A percentile compares a stretch with the other conserved stretches of the same genome.
phyloP scores from a whole-genome alignment of 2,329 filamentous ascomycete species.

The Epichloe uncinata region DNA sequence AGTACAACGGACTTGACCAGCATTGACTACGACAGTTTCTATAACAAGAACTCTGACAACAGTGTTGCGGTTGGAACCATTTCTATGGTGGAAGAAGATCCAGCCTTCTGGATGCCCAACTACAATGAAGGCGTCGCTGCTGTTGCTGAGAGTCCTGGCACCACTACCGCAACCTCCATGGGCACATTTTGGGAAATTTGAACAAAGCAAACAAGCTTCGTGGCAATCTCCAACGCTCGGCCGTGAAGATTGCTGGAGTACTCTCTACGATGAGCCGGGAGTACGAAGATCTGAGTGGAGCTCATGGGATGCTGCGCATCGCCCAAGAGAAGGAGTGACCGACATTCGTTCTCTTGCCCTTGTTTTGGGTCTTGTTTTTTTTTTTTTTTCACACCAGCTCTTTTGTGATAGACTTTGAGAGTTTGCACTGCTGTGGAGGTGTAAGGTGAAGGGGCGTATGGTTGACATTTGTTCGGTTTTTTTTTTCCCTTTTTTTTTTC shows the following conservation, averaged over 20 bases:
- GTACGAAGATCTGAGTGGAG: not conserved
- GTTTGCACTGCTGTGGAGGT: not conserved
- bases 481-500: not conserved
- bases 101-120: slow-evolving; percentile 35
- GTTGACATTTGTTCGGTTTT: not conserved
- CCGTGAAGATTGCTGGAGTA: no score
- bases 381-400: not conserved
- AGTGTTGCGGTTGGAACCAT: slow-evolving; percentile 28
- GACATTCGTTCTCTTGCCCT: no score
- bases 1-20: slow-evolving; percentile 30
- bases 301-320: not conserved
- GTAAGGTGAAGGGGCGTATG: not conserved
- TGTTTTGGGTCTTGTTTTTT: not conserved
- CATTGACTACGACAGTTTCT: slow-evolving; percentile 44
- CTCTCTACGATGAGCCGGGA: not conserved
- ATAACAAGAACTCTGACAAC: slow-evolving; percentile 31
- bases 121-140: slow-evolving; percentile 26
- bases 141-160: slow-evolving; percentile 23
- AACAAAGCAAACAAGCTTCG: slow-evolving; percentile 5
- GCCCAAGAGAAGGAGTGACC: not conserved
- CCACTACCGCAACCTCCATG: slow-evolving; percentile 18
- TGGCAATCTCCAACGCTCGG: no score
- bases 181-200: slow-evolving; percentile 24
- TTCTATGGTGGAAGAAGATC: slow-evolving; percentile 38
- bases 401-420: not conserved